Conservation (phyloP, 345 rosid species). For the Rhodomyrtus tomentosa region DNA sequence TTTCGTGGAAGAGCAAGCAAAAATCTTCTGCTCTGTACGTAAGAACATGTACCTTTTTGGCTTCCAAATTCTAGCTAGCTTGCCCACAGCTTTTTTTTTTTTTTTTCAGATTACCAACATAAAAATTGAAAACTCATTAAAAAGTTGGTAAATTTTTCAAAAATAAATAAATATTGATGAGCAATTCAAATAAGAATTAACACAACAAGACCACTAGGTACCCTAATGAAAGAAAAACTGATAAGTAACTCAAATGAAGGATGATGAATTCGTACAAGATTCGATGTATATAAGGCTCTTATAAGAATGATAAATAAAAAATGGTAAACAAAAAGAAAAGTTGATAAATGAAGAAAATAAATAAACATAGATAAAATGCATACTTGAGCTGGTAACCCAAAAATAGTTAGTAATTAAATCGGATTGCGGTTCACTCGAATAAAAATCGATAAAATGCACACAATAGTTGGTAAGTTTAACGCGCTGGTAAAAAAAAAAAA, state of each 20-base stretch:
- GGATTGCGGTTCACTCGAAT: background rate
- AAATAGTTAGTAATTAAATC: background rate
- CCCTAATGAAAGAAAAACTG: background rate
- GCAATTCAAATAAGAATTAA: background rate
- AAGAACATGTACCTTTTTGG: background rate
- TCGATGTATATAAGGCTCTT: background rate
- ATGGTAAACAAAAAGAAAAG: background rate
- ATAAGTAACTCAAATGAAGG: background rate
- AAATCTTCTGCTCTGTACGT: background rate
- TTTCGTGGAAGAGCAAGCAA: background rate
- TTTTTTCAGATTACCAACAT: background rate
- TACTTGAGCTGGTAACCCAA: background rate
- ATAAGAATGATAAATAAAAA: background rate
- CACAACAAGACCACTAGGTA: background rate
- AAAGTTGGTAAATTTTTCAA: background rate
- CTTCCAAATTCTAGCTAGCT: background rate
- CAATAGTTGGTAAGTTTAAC: background rate
- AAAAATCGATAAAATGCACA: background rate
- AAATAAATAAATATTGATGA: background rate
- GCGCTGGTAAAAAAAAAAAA: background rate
- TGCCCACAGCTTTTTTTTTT: background rate
- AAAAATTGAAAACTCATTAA: background rate
- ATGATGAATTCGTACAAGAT: background rate
- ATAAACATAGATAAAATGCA: background rate
- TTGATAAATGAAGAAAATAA: background rate